phyloP scores from a whole-genome alignment of 2,329 filamentous ascomycete genomes.

The Elsinoe arachidis region DNA sequence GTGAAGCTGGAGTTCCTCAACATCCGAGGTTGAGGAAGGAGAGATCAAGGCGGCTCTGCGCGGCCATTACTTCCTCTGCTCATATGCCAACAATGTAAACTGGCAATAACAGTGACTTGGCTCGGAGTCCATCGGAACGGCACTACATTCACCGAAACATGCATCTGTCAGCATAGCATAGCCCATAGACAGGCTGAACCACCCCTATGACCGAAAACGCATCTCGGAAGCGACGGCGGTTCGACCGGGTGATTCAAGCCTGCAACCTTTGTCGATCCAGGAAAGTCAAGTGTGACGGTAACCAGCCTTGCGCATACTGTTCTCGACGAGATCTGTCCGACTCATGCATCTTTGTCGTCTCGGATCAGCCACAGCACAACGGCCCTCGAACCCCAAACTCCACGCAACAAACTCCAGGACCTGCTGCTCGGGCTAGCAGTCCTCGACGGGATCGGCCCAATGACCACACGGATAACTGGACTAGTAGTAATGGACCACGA shows the following conservation, averaged over 20 bases:
- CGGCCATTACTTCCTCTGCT: too few relatives aligned
- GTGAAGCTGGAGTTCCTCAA: neutral
- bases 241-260: slow-evolving; percentile 26
- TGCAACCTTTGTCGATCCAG: slow-evolving; percentile 39
- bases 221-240: neutral
- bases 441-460: too few relatives aligned
- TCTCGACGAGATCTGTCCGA: slow-evolving; percentile 32
- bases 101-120: too few relatives aligned
- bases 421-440: too few relatives aligned
- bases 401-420: neutral
- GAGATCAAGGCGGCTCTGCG: too few relatives aligned
- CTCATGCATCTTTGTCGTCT: slow-evolving; percentile 29
- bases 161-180: neutral
- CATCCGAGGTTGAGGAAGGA: neutral
- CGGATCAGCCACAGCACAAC: neutral
- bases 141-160: neutral
- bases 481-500: neutral
- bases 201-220: neutral
- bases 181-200: neutral
- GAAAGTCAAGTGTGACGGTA: slow-evolving; percentile 46
- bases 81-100: too few relatives aligned
- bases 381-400: too few relatives aligned
- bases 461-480: too few relatives aligned
- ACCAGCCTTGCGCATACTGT: slow-evolving; percentile 44
- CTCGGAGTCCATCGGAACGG: neutral